Base-by-base conservation (phyloP, 83 land plant genomes). In the Diphasiastrum complanatum region DNA sequence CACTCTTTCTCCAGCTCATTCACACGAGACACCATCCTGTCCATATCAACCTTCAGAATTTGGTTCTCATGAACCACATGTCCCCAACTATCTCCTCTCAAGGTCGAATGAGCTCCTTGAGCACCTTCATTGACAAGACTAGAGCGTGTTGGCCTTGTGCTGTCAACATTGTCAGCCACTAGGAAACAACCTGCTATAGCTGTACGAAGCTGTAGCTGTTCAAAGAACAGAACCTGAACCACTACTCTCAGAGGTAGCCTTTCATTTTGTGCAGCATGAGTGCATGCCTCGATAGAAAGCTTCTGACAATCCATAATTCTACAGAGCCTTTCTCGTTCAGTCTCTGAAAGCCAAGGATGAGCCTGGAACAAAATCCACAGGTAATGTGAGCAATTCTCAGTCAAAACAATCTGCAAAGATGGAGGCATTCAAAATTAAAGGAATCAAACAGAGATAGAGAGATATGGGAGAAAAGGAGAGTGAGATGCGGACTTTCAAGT, bases 161-260 rank as follows among this genome's bases (percentile, higher is more conserved):
- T 20, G 19, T 55, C 59, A 0, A 55, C 59, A 27, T 55, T 50
- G 59, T 33, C 59, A 27, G 59, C 59, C 16, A 55, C 59, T 27
- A 55, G 59, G 35, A 55, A 55, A 14, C 59, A 55, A 1, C 59
- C 59, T n/a, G n/a, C n/a, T n/a, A n/a, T n/a, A n/a, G n/a, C n/a
- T n/a, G n/a, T n/a, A n/a, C n/a, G n/a, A n/a, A n/a, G n/a, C n/a
- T n/a, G n/a, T n/a, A n/a, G n/a, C n/a, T n/a, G n/a, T n/a, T n/a
- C n/a, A n/a, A n/a, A n/a, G n/a, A n/a, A n/a, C n/a, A n/a, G n/a
- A n/a, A n/a, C n/a, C n/a, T n/a, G n/a, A n/a, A n/a, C n/a, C 59
- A 55, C 59, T 6, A 55, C 34, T 5, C 59, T 1, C 18, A 55
- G 59, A 12, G 59, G 59, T 14, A 55, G 34, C 59, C 59, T 24